These are phyloP conservation scores for Jaapia argillacea DNA, from an alignment of 768 basidiomycete genomes.

Conservation along the genomic window DNA sequence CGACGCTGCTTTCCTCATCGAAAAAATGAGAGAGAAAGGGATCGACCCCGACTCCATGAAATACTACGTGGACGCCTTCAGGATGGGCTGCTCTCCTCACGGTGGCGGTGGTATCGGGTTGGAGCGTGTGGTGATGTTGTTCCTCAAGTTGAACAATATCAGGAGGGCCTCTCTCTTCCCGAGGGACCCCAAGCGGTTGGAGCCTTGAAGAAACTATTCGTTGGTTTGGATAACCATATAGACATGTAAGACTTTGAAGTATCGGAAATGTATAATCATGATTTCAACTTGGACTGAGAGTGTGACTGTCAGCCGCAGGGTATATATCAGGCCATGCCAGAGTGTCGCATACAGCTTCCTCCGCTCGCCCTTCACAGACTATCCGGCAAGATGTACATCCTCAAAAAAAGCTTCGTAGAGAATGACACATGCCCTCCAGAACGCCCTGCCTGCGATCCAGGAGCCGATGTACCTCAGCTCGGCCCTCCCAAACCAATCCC, in stretches of 20 bases:
- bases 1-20: slow-evolving; percentile 69
- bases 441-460: neutral
- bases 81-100: slow-evolving; percentile 90
- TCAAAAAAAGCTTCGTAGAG: neutral
- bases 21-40: slow-evolving; percentile 81
- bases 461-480: neutral
- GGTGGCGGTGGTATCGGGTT: slow-evolving; percentile 95
- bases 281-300: neutral
- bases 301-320: neutral
- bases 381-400: neutral
- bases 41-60: slow-evolving; percentile 91
- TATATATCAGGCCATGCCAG: neutral
- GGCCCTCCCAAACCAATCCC: neutral
- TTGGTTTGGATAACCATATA: neutral
- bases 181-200: slow-evolving; percentile 90
- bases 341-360: neutral
- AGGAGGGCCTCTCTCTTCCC: slow-evolving; percentile 91
- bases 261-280: neutral
- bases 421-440: neutral
- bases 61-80: slow-evolving; percentile 89
- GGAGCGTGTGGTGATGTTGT: slow-evolving; percentile 95
- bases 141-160: slow-evolving; percentile 95
- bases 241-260: neutral
- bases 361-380: neutral
- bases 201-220: slow-evolving; percentile 42